Evolutionary conservation across 805 yeast species (phyloP), one percentile per base, ranked within the genome.

Genomic region (Blastobotrys terrestris): DNA sequence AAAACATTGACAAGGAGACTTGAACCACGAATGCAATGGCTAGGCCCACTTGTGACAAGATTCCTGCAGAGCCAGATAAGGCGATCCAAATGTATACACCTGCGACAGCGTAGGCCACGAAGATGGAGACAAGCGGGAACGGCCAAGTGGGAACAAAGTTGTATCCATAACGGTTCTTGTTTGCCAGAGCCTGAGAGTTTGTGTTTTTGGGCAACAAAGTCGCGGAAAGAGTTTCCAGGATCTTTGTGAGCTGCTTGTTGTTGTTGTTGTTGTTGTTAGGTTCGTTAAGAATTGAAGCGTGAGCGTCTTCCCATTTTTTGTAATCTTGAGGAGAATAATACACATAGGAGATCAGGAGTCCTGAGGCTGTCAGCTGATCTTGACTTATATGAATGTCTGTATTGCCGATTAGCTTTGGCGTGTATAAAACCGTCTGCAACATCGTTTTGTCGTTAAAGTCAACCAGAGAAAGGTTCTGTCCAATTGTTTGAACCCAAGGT

Each of bases 41-140:
- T 3, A 79, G 62, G 0, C 84, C 83, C 0, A 65, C 40, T 58
- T 73, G 71, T 3, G 83, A 78, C 48, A 72, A 73, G 7, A 78
- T 74, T 13, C 73, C 63, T 26, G 71, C 68, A 21, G 76, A 56
- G 51, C 74, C 75, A 13, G 69, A 57, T n/a, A 77, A 55, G 3
- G 77, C 69, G 2, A 77, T 54, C 3, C 68, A 18, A 40, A 72
- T 62, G 55, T 72, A 74, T 0, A 67, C 22, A 0, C 65, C 49
- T 1, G 72, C 58, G 2, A 71, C 58, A 7, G 58, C 55, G 61
- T 63, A 73, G 3, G 55, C 63, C 1, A 55, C 35, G 14, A 53
- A 49, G 14, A 69, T 49, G 0, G 71, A 41, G 8, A 65, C 48
- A 20, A 5, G 46, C 15, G 44, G 53, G 48, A 19, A 58, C 52